Conservation (phyloP, 2,329 filamentous ascomycete species). For the Beauveria pseudobassiana region DNA sequence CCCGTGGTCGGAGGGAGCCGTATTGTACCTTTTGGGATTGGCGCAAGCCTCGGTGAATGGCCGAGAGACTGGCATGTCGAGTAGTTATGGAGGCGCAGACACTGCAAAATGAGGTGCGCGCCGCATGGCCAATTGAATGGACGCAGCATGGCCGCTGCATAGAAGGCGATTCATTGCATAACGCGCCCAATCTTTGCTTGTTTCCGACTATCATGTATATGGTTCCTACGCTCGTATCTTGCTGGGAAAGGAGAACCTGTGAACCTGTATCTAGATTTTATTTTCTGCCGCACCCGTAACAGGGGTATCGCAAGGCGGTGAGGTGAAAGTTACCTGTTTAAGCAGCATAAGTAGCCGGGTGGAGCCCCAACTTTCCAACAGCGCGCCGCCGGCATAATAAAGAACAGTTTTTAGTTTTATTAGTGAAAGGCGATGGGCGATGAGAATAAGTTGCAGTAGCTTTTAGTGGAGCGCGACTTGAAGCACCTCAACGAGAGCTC, state of each 20-base stretch:
- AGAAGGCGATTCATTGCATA: slow-evolving; percentile 16
- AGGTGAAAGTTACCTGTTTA: too few relatives aligned
- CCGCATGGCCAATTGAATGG: neutral
- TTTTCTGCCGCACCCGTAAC: slow-evolving; percentile 1
- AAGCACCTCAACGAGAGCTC: neutral
- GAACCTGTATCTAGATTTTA: neutral
- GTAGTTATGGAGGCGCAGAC: slow-evolving; percentile 7
- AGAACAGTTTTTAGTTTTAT: too few relatives aligned
- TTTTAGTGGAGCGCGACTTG: slow-evolving; percentile 6
- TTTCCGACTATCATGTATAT: neutral
- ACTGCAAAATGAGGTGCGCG: neutral
- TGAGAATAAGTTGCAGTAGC: neutral
- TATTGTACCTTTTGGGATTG: slow-evolving; percentile 31
- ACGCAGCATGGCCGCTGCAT: slow-evolving; percentile 8
- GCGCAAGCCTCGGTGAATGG: slow-evolving; percentile 61
- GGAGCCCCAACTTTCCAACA: too few relatives aligned
- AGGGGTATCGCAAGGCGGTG: neutral
- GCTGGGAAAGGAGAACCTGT: neutral
- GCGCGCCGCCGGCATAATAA: too few relatives aligned
- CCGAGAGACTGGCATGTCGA: slow-evolving; percentile 44
- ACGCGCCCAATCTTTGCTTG: neutral
- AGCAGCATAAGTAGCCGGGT: too few relatives aligned
- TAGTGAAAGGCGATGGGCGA: too few relatives aligned
- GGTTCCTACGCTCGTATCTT: neutral
- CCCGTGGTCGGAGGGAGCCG: slow-evolving; percentile 15